phyloP scores from a whole-genome alignment of 1,284 basidiomycete species.

The Malassezia japonica region DNA sequence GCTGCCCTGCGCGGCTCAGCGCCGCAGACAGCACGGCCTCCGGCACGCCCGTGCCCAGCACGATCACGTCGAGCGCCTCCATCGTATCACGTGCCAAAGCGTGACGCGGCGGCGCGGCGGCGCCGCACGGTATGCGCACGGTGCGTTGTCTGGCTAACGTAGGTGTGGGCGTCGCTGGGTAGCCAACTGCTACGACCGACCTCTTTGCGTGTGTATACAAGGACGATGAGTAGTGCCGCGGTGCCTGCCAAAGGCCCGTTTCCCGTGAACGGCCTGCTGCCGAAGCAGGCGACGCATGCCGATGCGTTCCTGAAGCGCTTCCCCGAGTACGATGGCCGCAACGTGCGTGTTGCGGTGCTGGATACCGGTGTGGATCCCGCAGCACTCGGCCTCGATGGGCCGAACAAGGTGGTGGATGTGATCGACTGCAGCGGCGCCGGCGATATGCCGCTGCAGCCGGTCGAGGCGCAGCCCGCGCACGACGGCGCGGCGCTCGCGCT shows the following conservation, averaged over 20 bases:
- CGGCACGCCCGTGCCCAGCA: conserved; percentile 16
- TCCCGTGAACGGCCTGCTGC: conserved; percentile 44
- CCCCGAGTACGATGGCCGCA: conserved; percentile 44
- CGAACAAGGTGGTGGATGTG: conserved; percentile 47
- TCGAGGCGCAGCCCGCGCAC: conserved; percentile 17
- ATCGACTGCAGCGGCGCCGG: conserved; percentile 48
- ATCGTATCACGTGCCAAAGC: background rate
- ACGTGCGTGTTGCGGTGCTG: conserved; percentile 47
- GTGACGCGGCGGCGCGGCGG: background rate
- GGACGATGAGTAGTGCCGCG: background rate
- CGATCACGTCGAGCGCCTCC: conserved; percentile 13
- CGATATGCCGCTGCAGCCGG: conserved; percentile 30
- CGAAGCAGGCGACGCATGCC: conserved; percentile 47
- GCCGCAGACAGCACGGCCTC: conserved; percentile 15
- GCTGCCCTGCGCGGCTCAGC: conserved; percentile 12
- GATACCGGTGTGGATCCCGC: conserved; percentile 49
- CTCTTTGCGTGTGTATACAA: no score
- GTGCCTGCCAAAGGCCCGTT: conserved; percentile 14
- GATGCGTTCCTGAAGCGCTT: conserved; percentile 43
- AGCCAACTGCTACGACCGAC: no score
- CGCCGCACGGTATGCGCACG: background rate
- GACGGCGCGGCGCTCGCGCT: conserved; percentile 23
- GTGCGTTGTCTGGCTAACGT: background rate
- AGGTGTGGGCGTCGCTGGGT: no score
- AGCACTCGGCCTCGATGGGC: conserved; percentile 41